Evolutionary conservation across 139 green algal species (phyloP).

Genomic region (Tetradesmus obliquus): DNA sequence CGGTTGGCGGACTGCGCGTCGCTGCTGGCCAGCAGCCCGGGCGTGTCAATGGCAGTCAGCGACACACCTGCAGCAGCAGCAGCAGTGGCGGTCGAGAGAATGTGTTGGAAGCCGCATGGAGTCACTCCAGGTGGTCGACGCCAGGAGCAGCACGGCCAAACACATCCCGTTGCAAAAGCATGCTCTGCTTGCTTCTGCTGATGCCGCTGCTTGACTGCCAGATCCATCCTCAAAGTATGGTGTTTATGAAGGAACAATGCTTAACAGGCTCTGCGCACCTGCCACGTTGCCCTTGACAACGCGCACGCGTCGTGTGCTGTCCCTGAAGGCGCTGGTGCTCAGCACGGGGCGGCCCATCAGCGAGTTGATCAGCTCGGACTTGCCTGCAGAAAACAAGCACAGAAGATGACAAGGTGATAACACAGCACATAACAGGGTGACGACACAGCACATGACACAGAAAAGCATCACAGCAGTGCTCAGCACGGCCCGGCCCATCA

Average conservation of each 20-base stretch:
- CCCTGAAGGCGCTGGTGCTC: slow-evolving; percentile 60
- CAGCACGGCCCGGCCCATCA: slow-evolving; percentile 50
- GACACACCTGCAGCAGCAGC: neutral
- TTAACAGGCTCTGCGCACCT: slow-evolving; percentile 28
- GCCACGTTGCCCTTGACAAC: slow-evolving; percentile 51
- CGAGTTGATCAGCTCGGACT: slow-evolving; percentile 69
- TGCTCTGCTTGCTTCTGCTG: neutral
- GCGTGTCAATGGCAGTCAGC: slow-evolving; percentile 63
- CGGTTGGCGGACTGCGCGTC: slow-evolving; percentile 53
- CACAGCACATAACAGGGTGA: neutral
- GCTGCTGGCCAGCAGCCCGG: slow-evolving; percentile 58
- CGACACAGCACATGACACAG: neutral
- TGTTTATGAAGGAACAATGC: too few relatives aligned
- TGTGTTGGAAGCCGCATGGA: neutral
- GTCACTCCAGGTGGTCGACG: too few relatives aligned
- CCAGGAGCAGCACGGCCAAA: too few relatives aligned
- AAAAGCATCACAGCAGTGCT: slow-evolving; percentile 44
- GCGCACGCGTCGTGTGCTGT: slow-evolving; percentile 55
- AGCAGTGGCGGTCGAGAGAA: neutral
- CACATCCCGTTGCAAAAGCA: too few relatives aligned
- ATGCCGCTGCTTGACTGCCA: neutral
- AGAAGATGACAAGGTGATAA: neutral
- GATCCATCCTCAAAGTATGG: too few relatives aligned
- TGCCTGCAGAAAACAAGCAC: slow-evolving; percentile 48
- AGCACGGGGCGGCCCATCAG: slow-evolving; percentile 55